These are phyloP conservation scores for Mycena galopus DNA, from an alignment of 768 basidiomycete species.

Conservation along the genomic window DNA sequence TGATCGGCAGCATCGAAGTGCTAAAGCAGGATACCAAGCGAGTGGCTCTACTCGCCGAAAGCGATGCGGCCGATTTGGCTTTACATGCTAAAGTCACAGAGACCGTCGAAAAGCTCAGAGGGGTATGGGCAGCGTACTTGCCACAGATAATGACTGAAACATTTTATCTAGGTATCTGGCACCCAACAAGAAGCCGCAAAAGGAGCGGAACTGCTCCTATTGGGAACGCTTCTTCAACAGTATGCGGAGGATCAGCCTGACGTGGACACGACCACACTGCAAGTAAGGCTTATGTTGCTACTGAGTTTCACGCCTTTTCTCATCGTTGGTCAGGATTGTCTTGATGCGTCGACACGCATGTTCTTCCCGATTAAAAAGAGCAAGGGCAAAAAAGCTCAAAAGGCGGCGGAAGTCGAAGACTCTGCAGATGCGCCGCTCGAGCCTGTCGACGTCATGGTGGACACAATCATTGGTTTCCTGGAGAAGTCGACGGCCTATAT, in stretches of 20 bases:
- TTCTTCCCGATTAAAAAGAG: conserved; percentile 52
- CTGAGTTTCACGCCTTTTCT: conserved; percentile 1
- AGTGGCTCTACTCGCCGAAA: conserved; percentile 61
- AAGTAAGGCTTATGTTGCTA: conserved; percentile 61
- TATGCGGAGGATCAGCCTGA: conserved; percentile 72
- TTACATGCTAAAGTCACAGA: conserved; percentile 61
- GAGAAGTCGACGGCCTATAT: conserved; percentile 87
- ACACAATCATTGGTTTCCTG: conserved; percentile 90
- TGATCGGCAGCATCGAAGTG: conserved; percentile 64
- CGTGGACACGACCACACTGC: conserved; percentile 66
- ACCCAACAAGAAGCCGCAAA: conserved; percentile 67
- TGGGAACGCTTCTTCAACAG: conserved; percentile 77
- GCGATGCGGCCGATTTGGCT: conserved; percentile 67
- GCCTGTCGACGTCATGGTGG: conserved; percentile 88
- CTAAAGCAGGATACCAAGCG: conserved; percentile 82
- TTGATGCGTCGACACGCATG: conserved; percentile 70
- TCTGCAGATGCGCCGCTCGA: conserved; percentile 58
- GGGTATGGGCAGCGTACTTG: conserved; percentile 49
- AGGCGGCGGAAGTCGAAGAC: conserved; percentile 49
- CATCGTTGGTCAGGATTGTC: conserved; percentile 60
- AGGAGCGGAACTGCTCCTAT: conserved; percentile 80
- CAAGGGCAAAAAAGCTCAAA: conserved; percentile 57
- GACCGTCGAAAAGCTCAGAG: conserved; percentile 55
- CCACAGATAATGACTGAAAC: not conserved
- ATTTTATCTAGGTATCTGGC: conserved; percentile 49